Base-by-base conservation (phyloP, 2,329 filamentous ascomycete species). In the Epichloe baconii region DNA sequence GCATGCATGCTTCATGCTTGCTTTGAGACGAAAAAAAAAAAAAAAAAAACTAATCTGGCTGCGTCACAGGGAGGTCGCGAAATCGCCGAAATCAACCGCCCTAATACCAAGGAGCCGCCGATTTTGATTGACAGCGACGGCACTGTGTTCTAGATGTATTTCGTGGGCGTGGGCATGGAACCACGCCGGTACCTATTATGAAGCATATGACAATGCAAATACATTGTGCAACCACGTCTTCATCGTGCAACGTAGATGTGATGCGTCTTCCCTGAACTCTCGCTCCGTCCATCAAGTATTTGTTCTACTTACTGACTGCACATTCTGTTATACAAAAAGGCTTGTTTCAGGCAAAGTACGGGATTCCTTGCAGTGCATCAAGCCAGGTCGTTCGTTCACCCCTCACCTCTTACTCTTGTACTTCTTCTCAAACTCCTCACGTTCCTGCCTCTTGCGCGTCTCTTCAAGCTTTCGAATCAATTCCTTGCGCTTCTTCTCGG, bases 81-180 rank as follows among this genome's bases (percentile, higher is more conserved):
- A 71, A 86, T 97, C 65, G 93, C 93, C 56, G 91, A 96, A 71
- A 88, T 96, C 57, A 91, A 88, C 59, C 79, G 93, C 59, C 93
- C 93, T 21, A 97, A 96, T 62, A 97, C 93, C 49, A 95, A 93
- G 71, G 88, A 95, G 66, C 88, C 91, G 35, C 93, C 93, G 4
- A 97, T 98, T 63, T 83, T 96, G 71, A 96, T 97, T 60, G 79
- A 95, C 58, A 95, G 88, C 57, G 93, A 98, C 66, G 93, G 93
- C 55, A 97, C 93, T 23, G 88, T 98, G 57, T 97, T 98, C 66
- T 95, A 81, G 19, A n/a, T 11, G 17, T 36, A 3, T 26, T 36
- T n/a, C 8, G 40, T 15, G 2, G 26, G 4, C 8, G 40, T 15
- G 2, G 26, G 4, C 14, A 14, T 3, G 11, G n/a, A 19, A 14